Evolutionary conservation across 345 rosid genomes (phyloP), one percentile per base, ranked within the genome.

Genomic region (Leavenworthia alabamica): DNA sequence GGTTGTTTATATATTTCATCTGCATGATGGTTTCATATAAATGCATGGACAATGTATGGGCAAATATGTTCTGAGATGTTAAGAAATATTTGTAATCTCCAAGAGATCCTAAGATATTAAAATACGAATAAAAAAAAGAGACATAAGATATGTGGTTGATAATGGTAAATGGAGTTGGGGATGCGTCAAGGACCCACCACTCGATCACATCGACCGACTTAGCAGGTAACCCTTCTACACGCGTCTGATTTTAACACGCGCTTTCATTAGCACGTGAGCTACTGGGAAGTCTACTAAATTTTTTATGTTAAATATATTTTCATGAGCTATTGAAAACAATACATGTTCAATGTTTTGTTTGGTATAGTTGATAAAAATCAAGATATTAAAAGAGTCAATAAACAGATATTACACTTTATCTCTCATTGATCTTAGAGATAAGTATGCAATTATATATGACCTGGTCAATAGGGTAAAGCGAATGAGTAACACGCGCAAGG

Each of bases 91-190:
- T 31, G 8, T 33, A 12, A 23, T 27, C 19, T 59, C 16, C 16
- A 20, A 22, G 8, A 16, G 8, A 23, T 39, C 7, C 31, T 48
- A 10, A 1, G 24, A 22, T 22, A 22, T 22, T 22, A 22, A 19
- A 12, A 8, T 1, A 22, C 2, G 3, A 22, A 22, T 2, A 22
- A 22, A 39, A 40, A 23, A 0, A 22, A 15, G 15, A n/a, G n/a
- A 1, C 32, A 14, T 7, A 31, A 5, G 9, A 41, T 15, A 42
- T 50, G 52, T 29, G 72, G 72, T 29, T 49, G 66, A 68, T 50
- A n/a, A 23, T 49, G 60, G 37, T 49, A 60, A 56, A 68, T 51
- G 73, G 61, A 60, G 67, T 59, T 59, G 72, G 60, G 52, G 53
- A 41, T 42, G 48, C 43, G 40, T 8, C 60, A 33, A 0, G 49